Evolutionary conservation across 2,329 filamentous ascomycete species (phyloP), one percentile per base, ranked within the genome.

Genomic region (Cordyceps sp.): DNA sequence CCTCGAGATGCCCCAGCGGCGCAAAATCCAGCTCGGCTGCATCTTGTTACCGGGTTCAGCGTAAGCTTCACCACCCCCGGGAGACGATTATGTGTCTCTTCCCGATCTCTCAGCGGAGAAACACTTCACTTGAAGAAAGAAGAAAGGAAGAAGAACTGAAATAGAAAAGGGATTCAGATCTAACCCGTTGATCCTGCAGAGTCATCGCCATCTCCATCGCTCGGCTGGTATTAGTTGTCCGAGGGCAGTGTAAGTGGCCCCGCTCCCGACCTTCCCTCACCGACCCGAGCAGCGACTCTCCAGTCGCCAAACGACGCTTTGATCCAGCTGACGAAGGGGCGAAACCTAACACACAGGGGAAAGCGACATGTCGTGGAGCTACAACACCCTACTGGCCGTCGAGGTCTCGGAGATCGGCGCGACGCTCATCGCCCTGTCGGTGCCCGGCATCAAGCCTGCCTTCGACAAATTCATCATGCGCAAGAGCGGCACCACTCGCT

Each of bases 351-450:
- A 4, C 10, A 15, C 15, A 26, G 25, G 57, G 58, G 48, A 59
- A 19, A 34, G 48, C 3, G 64, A 67, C 40, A 51, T 52, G 45
- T 64, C 61, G 13, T 68, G 64, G 64, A 50, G 52, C 17, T 68
- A 68, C 41, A 58, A 64, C 32, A 58, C 62, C 1, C 57, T 66
- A 49, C 45, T 68, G 4, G 59, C 49, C 4, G 54, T 66, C 4
- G 63, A 68, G 42, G 58, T 58, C 3, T 55, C 63, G 2, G 64
- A 68, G 26, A 61, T 68, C 15, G 62, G 61, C 4, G 53, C 55
- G 2, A 68, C 64, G 0, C 42, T 68, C 17, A 58, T 66, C 25
- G 61, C 64, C 2, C 52, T 68, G 2, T 68, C 64, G 0, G 50
- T 66, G 0, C 64, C 64, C 0, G 63, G 61, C 4, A 45, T 64